Percentiles rank a stretch among this genome's conserved stretches.
Evolutionary conservation across 75 land plant genomes (phyloP).

Genomic region (Ceratopteris richardii): DNA sequence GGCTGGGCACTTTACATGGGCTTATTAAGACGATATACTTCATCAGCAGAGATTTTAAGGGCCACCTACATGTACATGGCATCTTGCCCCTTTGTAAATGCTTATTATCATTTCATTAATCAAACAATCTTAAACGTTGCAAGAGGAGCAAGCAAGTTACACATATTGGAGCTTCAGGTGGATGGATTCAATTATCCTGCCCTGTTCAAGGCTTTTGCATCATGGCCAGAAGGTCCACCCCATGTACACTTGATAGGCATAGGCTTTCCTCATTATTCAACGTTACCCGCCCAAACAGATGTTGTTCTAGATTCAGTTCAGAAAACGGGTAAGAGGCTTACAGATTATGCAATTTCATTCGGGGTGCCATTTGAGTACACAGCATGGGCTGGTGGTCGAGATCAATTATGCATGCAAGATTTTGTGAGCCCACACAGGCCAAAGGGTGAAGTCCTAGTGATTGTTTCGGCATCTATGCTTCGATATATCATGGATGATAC

Average conservation of each 20-base stretch:
- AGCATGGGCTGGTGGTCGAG: slow-evolving; percentile 75
- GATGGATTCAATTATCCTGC: slow-evolving; percentile 73
- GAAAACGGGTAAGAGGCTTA: slow-evolving; percentile 11
- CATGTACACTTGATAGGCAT: slow-evolving; percentile 71
- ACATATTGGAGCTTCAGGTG: slow-evolving; percentile 66
- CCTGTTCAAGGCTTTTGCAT: slow-evolving; percentile 43
- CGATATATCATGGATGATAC: slow-evolving; percentile 66
- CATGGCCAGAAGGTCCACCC: slow-evolving; percentile 60
- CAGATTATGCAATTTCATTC: slow-evolving; percentile 41
- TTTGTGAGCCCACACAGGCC: slow-evolving; percentile 22
- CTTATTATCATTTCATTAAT: slow-evolving; percentile 46
- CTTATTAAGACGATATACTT: slow-evolving; percentile 11
- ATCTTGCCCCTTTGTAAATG: slow-evolving; percentile 42
- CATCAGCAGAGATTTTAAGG: slow-evolving; percentile 57
- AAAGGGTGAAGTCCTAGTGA: slow-evolving; percentile 50
- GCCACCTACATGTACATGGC: slow-evolving; percentile 45
- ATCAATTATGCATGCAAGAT: slow-evolving; percentile 46
- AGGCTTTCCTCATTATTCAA: slow-evolving; percentile 51
- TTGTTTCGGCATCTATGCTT: slow-evolving; percentile 50
- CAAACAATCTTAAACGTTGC: slow-evolving; percentile 42
- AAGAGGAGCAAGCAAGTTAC: slow-evolving; percentile 40
- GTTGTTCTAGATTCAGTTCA: slow-evolving; percentile 26
- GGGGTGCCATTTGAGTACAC: slow-evolving; percentile 67
- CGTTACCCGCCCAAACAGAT: slow-evolving; percentile 26
- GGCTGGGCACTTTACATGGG: slow-evolving; percentile 48